Evolutionary conservation across 2,329 filamentous ascomycete genomes (phyloP).

Genomic region (Macrophomina phaseolina): DNA sequence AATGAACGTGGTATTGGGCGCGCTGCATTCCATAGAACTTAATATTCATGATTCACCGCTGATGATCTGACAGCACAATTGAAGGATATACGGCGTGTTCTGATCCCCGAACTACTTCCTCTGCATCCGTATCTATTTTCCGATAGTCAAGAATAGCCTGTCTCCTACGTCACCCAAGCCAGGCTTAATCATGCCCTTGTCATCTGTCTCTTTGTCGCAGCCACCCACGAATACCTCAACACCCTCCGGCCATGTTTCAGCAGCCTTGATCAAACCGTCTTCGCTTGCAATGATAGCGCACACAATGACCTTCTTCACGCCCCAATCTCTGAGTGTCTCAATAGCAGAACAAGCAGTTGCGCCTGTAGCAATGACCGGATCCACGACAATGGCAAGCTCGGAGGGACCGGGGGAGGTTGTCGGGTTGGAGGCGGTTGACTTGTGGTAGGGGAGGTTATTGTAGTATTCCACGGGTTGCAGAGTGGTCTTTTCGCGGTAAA

Average conservation of each 20-base stretch:
- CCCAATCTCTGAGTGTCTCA: slow-evolving; percentile 88
- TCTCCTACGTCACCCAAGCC: slow-evolving; percentile 92
- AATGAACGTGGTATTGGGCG: no score
- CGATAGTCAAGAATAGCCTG: slow-evolving; percentile 84
- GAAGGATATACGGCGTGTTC: slow-evolving; percentile 18
- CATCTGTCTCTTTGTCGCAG: slow-evolving; percentile 75
- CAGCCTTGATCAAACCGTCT: slow-evolving; percentile 73
- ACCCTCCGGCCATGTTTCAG: slow-evolving; percentile 76
- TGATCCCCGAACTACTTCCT: neutral
- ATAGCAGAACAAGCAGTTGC: slow-evolving; percentile 90
- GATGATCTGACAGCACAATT: neutral
- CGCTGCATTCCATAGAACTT: neutral
- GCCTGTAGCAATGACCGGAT: slow-evolving; percentile 93
- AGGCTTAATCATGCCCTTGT: slow-evolving; percentile 87
- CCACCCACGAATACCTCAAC: slow-evolving; percentile 84
- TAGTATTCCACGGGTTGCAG: slow-evolving; percentile 95
- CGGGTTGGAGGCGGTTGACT: slow-evolving; percentile 50
- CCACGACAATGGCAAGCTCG: slow-evolving; percentile 80
- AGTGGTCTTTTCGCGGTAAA: slow-evolving; percentile 88
- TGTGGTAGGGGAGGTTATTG: slow-evolving; percentile 89
- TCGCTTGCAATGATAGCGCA: slow-evolving; percentile 75
- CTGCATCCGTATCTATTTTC: slow-evolving; percentile 63
- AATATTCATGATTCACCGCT: neutral
- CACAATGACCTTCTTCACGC: slow-evolving; percentile 79
- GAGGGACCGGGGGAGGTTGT: slow-evolving; percentile 50